Evolutionary conservation across 176 grass and related monocot genomes (phyloP).

Genomic region (Dendrocalamus sinicus): DNA sequence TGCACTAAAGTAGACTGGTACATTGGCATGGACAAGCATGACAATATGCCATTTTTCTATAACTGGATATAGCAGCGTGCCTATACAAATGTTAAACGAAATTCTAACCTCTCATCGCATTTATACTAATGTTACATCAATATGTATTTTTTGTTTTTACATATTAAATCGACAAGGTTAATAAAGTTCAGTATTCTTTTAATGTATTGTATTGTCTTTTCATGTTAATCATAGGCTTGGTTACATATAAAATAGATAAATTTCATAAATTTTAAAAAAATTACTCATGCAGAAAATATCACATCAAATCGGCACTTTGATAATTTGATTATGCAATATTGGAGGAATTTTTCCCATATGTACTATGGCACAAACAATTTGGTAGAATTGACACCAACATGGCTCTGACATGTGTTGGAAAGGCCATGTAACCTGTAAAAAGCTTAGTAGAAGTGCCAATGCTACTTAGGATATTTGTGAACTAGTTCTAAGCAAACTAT

Average conservation of each 20-base stretch:
- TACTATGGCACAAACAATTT: neutral
- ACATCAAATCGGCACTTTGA: neutral
- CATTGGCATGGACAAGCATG: conserved; percentile 2
- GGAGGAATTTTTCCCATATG: no score
- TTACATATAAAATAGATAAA: neutral
- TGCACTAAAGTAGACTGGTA: neutral
- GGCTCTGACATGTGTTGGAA: neutral
- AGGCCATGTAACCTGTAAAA: neutral
- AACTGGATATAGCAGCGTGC: neutral
- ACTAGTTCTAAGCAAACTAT: neutral
- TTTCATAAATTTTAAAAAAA: neutral
- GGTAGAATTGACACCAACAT: neutral
- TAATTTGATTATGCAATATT: neutral
- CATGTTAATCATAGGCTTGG: neutral
- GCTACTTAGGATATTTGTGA: neutral
- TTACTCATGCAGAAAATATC: neutral
- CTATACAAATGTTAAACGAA: conserved; percentile 3
- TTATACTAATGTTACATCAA: neutral
- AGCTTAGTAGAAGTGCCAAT: neutral
- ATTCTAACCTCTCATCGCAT: conserved; percentile 1
- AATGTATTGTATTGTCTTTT: conserved; percentile 18
- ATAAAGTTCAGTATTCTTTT: neutral
- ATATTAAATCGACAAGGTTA: neutral
- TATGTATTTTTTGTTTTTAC: neutral
- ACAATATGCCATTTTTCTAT: neutral